Evolutionary conservation across 345 rosid species (phyloP).

Genomic region (Mercurialis annua): DNA sequence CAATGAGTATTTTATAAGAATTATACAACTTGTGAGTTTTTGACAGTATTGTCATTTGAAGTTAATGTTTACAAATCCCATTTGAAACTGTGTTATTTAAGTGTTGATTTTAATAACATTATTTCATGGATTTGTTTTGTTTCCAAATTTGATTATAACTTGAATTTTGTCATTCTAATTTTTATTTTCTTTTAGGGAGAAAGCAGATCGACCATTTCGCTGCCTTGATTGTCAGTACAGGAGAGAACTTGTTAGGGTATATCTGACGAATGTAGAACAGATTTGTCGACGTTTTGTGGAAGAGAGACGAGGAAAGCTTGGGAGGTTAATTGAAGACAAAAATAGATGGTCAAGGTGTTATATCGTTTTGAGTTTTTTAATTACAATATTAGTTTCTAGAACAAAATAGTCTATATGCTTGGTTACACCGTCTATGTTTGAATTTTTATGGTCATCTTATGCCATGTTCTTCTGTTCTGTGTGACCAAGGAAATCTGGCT

Average conservation of each 20-base stretch:
- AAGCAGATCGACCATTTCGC: constrained; percentile 83
- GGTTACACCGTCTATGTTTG: too few relatives aligned
- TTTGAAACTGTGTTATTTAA: not conserved
- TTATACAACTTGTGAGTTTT: not conserved
- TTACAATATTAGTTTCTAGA: too few relatives aligned
- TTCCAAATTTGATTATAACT: not conserved
- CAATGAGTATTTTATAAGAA: not conserved
- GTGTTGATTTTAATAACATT: not conserved
- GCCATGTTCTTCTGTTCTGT: too few relatives aligned
- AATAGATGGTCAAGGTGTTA: constrained; percentile 82
- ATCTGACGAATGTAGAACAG: constrained; percentile 82
- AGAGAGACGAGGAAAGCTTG: constrained; percentile 69
- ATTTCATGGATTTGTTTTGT: not conserved
- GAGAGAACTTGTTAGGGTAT: constrained; percentile 91
- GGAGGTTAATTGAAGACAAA: constrained; percentile 71
- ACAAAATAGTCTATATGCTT: too few relatives aligned
- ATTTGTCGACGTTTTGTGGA: constrained; percentile 82
- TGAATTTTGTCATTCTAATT: not conserved
- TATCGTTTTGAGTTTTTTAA: too few relatives aligned
- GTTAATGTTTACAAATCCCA: not conserved
- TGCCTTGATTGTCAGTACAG: constrained; percentile 84
- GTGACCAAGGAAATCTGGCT: too few relatives aligned
- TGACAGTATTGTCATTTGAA: not conserved
- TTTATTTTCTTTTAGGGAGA: constrained; percentile 51
- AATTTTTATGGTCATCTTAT: too few relatives aligned